These are phyloP conservation scores for Moricandia moricandioides DNA, from an alignment of 345 rosid species.

Conservation along the genomic window DNA sequence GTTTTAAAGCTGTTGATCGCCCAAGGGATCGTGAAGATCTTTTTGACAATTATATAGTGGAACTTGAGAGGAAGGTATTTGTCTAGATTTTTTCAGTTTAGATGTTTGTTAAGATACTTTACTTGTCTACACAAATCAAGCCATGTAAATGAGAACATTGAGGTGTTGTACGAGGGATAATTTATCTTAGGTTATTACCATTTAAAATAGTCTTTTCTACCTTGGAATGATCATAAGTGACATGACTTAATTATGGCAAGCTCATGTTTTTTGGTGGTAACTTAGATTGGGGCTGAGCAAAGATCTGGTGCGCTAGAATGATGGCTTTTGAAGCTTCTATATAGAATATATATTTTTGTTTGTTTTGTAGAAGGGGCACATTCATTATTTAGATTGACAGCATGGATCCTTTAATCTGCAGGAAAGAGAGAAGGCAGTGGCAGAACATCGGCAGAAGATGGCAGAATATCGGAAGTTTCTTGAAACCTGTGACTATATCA, in stretches of 20 bases:
- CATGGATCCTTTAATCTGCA: constrained; percentile 35
- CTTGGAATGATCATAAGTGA: constrained; percentile 9
- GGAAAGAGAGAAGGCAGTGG: constrained; percentile 92
- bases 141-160: constrained; percentile 3
- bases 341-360: neutral
- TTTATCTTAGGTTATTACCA: neutral
- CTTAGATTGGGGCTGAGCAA: constrained; percentile 3
- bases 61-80: constrained; percentile 91
- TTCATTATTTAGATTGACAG: constrained; percentile 2
- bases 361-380: neutral
- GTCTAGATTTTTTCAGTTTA: neutral
- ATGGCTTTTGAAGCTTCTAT: constrained; percentile 4
- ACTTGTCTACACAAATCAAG: neutral
- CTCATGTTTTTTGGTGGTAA: constrained; percentile 11
- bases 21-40: constrained; percentile 88
- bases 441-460: constrained; percentile 60
- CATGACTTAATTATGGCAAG: neutral
- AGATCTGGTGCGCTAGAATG: constrained; percentile 11
- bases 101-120: constrained; percentile 3
- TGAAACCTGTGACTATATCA: constrained; percentile 88
- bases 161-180: neutral
- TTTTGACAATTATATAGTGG: constrained; percentile 78
- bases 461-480: constrained; percentile 73
- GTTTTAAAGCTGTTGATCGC: constrained; percentile 92
- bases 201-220: constrained; percentile 10